phyloP scores from a whole-genome alignment of 192 early-diverging fungal genomes.

The Glomus cerebriforme region DNA sequence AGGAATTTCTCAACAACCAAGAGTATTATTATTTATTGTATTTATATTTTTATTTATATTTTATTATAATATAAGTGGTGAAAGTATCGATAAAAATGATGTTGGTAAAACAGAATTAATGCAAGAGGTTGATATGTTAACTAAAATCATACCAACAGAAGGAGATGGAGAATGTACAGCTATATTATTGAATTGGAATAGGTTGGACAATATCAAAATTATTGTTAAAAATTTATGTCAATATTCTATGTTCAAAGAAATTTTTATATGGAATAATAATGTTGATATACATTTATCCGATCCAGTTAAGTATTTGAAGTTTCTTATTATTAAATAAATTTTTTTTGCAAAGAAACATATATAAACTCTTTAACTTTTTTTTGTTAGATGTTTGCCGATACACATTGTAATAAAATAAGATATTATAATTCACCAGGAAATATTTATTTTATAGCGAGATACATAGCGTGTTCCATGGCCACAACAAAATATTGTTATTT shows the following conservation, averaged over 20 bases:
- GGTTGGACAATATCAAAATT: conserved; percentile 46
- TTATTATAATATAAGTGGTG: background rate
- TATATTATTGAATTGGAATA: conserved; percentile 42
- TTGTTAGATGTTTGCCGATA: conserved; percentile 43
- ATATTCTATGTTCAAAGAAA: conserved; percentile 57
- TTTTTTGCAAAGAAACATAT: background rate
- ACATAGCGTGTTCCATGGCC: conserved; percentile 58
- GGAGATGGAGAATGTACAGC: conserved; percentile 50
- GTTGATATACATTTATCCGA: conserved; percentile 43
- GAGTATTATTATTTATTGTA: background rate
- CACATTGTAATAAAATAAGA: conserved; percentile 45
- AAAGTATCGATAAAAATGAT: background rate
- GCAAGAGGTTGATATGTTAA: background rate
- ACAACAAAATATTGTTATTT: conserved; percentile 61
- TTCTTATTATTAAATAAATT: background rate
- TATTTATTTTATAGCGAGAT: conserved; percentile 55
- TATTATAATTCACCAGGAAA: conserved; percentile 52
- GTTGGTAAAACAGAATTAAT: background rate
- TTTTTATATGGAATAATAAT: conserved; percentile 62
- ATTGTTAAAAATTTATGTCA: conserved; percentile 53
- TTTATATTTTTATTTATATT: background rate
- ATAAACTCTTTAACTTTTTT: background rate
- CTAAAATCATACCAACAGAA: conserved; percentile 40
- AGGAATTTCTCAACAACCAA: background rate
- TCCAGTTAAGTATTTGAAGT: conserved; percentile 39